phyloP scores from a whole-genome alignment of 305 asterid genomes.

The Ajuga reptans region DNA sequence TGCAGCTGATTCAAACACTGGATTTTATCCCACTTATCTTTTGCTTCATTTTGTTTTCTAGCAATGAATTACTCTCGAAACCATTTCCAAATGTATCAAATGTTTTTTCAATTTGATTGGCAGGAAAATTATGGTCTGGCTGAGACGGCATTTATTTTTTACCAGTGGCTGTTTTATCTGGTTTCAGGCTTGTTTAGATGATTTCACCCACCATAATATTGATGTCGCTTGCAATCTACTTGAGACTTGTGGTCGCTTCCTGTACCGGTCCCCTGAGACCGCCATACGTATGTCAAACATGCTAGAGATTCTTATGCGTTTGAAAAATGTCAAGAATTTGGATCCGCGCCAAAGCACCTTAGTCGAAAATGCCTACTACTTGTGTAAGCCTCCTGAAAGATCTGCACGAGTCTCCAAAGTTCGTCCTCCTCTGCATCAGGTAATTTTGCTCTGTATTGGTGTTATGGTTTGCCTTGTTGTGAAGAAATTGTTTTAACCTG shows the following conservation, averaged over 20 bases:
- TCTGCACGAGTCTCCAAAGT: constrained; percentile 96
- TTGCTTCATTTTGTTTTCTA: background rate
- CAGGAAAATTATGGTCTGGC: constrained; percentile 8
- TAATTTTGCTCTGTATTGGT: constrained; percentile 24
- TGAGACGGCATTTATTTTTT: background rate
- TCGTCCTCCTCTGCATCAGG: constrained; percentile 97
- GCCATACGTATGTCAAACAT: constrained; percentile 90
- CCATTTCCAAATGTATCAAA: background rate
- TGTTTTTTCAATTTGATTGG: constrained; percentile 16
- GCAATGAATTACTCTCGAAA: background rate
- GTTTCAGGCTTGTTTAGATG: constrained; percentile 91
- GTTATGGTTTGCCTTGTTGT: constrained; percentile 16
- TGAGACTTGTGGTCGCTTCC: constrained; percentile 98
- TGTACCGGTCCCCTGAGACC: constrained; percentile 93
- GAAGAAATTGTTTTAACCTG: constrained; percentile 22
- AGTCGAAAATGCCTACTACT: constrained; percentile 95
- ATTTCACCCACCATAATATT: constrained; percentile 91
- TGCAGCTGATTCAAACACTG: background rate
- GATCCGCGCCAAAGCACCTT: constrained; percentile 97
- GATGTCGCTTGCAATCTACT: constrained; percentile 99
- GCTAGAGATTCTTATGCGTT: constrained; percentile 95
- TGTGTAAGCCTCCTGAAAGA: constrained; percentile 98
- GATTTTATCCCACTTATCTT: constrained; percentile 1
- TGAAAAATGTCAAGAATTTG: constrained; percentile 94
- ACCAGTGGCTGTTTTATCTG: constrained; percentile 21